Evolutionary conservation across 495 filamentous ascomycete species (phyloP), one percentile per base, ranked within the genome.

Genomic region (Aspergillus sclerotioniger): DNA sequence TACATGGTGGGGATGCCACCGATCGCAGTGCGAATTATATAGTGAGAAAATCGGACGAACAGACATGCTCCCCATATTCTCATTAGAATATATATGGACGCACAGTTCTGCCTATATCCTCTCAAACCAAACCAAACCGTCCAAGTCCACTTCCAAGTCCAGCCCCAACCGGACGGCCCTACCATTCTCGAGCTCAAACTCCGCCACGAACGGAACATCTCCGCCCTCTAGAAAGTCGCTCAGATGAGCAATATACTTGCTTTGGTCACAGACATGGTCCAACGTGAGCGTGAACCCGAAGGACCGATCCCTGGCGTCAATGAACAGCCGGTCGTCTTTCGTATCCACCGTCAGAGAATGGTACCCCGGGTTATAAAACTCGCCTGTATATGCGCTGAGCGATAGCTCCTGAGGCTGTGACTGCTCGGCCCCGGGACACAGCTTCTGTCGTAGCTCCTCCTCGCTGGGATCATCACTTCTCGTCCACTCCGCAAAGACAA

Each of bases 251-350:
- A 35, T 55, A 17, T 51, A 62, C 13, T 62, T 46, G 2, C 29
- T 56, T 10, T 54, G 39, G 16, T 53, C 45, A 1, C 8, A 9
- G 16, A 62, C 49, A 45, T 59, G 56, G 8, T 59, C 51, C 28
- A 63, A 60, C 1, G 33, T 66, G 10, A 66, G 7, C 3, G 54
- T 62, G 21, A 63, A 66, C 0, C 63, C 57, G 32, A 63, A 58
- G 7, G 68, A 66, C 1, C 71, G 67, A 62, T 76, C 71, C 3
- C 60, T 66, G n/a, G 62, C 66, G 47, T 76, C 68, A 33, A 76
- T 50, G 25, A 71, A 71, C 6, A 76, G 67, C 54, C 54, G 47
- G 9, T 52, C 61, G 32, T 71, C 64, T 33, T 59, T 63, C 5
- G 67, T 56, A 32, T 64, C 41, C 44, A 63, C 60, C 7, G 17